Percentiles rank a stretch among this genome's conserved stretches.
Conservation (phyloP, 2,329 filamentous ascomycete species). For the Penicillium concentricum region DNA sequence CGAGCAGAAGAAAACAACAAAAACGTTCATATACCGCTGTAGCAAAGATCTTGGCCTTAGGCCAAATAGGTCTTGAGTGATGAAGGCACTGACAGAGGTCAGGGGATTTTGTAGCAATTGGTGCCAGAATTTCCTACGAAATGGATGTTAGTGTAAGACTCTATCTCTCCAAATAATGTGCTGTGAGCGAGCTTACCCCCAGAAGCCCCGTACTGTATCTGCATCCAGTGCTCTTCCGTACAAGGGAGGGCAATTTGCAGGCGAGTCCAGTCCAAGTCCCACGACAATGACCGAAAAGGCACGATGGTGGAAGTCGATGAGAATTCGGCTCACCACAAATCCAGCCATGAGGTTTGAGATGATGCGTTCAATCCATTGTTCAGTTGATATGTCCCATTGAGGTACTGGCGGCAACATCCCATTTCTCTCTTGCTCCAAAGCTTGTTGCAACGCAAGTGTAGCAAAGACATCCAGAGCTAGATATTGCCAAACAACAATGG, state of each 20-base stretch:
- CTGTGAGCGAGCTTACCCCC: conserved; percentile 18
- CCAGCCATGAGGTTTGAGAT: conserved; percentile 9
- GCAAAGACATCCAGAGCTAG: conserved; percentile 7
- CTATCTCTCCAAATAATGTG: no score
- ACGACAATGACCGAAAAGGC: conserved; percentile 15
- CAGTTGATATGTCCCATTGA: conserved; percentile 6
- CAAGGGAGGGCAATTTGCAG: conserved; percentile 20
- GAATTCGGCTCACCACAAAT: conserved; percentile 11
- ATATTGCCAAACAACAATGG: conserved; percentile 19
- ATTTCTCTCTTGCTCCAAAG: neutral
- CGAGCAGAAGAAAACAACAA: conserved; percentile 29
- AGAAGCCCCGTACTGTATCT: conserved; percentile 22
- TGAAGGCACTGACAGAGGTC: conserved; percentile 16
- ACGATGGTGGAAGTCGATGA: conserved; percentile 20
- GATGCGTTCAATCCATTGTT: conserved; percentile 15
- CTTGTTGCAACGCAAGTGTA: neutral
- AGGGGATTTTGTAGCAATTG: conserved; percentile 26
- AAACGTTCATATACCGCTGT: conserved; percentile 27
- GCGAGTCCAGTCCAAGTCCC: conserved; percentile 2
- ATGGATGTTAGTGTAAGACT: neutral
- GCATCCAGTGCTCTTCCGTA: conserved; percentile 21
- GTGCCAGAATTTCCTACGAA: conserved; percentile 26
- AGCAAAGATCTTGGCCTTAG: conserved; percentile 17
- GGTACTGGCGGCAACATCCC: conserved; percentile 2
- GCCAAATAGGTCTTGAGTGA: conserved; percentile 15